Percentiles rank a stretch among this genome's conserved stretches.
These are phyloP conservation scores for Coemansia sp. DNA, from an alignment of 192 early-diverging fungal genomes.

Conservation along the genomic window DNA sequence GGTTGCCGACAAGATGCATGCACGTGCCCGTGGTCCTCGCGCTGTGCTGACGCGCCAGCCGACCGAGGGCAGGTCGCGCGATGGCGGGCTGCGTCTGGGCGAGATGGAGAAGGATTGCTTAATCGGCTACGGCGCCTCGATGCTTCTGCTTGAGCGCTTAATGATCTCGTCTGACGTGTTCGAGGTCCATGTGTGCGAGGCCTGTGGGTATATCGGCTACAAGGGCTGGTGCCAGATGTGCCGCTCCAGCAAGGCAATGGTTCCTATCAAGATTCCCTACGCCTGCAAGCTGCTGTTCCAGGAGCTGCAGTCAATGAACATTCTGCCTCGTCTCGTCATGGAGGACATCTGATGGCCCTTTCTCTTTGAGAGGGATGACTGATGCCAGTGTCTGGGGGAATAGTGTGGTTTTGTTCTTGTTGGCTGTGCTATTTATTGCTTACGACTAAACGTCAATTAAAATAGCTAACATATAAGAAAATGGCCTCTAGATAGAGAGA, in stretches of 20 bases:
- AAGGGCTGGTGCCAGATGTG: constrained; percentile 92
- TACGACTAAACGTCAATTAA: too few relatives aligned
- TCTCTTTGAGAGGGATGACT: too few relatives aligned
- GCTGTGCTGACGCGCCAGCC: constrained; percentile 92
- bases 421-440: too few relatives aligned
- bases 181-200: constrained; percentile 87
- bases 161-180: constrained; percentile 93
- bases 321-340: constrained; percentile 76
- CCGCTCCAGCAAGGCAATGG: constrained; percentile 79
- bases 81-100: constrained; percentile 95
- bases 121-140: constrained; percentile 94
- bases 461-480: neutral
- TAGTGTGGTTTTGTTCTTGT: too few relatives aligned
- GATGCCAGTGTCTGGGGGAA: too few relatives aligned
- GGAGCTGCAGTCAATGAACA: constrained; percentile 96
- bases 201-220: constrained; percentile 90
- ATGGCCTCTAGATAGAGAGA: too few relatives aligned
- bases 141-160: constrained; percentile 89
- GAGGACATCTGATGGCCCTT: constrained; percentile 42
- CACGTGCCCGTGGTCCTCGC: constrained; percentile 86
- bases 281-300: constrained; percentile 98
- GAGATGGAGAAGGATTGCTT: constrained; percentile 99
- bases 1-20: constrained; percentile 99
- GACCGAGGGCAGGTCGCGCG: constrained; percentile 94
- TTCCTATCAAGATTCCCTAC: constrained; percentile 94